Conservation (phyloP, 345 rosid species). For the Pistacia vera region DNA sequence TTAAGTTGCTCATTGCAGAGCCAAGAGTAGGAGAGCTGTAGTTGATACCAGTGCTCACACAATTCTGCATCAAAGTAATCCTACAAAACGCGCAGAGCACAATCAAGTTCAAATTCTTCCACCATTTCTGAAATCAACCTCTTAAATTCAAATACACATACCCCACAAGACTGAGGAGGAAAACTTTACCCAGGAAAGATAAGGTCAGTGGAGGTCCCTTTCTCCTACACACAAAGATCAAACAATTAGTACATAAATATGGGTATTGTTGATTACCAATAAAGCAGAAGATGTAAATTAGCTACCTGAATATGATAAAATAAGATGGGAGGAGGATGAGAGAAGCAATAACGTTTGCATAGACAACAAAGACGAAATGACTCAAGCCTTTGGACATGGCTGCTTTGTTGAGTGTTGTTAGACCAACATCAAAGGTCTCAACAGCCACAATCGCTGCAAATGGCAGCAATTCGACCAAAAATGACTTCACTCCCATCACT, state of each 20-base stretch:
- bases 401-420: constrained; percentile 49
- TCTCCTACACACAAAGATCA: constrained; percentile 20
- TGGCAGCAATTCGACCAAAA: constrained; percentile 27
- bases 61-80: constrained; percentile 52
- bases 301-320: constrained; percentile 33
- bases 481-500: constrained; percentile 18
- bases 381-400: constrained; percentile 54
- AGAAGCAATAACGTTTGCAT: constrained; percentile 45
- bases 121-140: background rate
- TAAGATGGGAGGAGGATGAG: constrained; percentile 34
- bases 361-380: constrained; percentile 43
- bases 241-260: background rate
- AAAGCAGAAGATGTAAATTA: background rate
- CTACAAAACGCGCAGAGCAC: constrained; percentile 27
- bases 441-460: constrained; percentile 45
- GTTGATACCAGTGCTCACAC: constrained; percentile 46
- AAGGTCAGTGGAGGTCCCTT: constrained; percentile 39
- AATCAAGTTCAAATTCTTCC: background rate
- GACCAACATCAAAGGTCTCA: constrained; percentile 39
- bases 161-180: constrained; percentile 53
- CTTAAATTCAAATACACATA: constrained; percentile 16
- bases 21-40: constrained; percentile 60
- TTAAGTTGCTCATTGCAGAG: constrained; percentile 46
- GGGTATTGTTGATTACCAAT: background rate
- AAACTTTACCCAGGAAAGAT: constrained; percentile 46